These are phyloP conservation scores for Aspergillus mulundensis DNA, from an alignment of 495 filamentous ascomycete genomes.

Conservation along the genomic window DNA sequence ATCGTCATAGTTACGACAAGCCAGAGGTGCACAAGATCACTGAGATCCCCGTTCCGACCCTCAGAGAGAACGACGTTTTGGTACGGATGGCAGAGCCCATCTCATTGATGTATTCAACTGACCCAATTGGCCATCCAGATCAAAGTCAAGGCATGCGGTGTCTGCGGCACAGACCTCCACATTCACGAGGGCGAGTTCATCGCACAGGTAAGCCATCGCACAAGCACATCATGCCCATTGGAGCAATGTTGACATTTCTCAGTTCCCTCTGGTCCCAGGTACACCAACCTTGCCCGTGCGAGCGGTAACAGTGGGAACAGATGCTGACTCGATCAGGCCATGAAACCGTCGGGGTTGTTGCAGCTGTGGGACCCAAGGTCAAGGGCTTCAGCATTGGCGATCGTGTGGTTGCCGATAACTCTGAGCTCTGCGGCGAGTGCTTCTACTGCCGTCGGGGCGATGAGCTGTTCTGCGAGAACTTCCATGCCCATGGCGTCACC, in stretches of 20 bases:
- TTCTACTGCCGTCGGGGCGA: constrained; percentile 71
- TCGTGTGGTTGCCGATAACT: constrained; percentile 54
- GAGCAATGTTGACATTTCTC: neutral
- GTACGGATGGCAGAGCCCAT: constrained; percentile 21
- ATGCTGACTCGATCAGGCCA: constrained; percentile 23
- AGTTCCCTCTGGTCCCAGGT: constrained; percentile 57
- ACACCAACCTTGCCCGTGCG: constrained; percentile 2
- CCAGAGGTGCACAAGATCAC: constrained; percentile 56
- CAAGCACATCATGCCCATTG: neutral
- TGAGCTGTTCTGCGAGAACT: constrained; percentile 66
- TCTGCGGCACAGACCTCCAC: constrained; percentile 64
- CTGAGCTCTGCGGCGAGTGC: constrained; percentile 65
- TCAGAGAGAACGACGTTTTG: constrained; percentile 58
- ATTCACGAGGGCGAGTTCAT: constrained; percentile 65
- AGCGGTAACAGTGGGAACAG: neutral
- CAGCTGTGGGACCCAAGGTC: constrained; percentile 53
- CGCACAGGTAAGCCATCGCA: constrained; percentile 44
- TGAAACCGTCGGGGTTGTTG: constrained; percentile 50
- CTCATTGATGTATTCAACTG: too few relatives aligned
- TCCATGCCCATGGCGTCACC: constrained; percentile 60
- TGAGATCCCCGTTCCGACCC: constrained; percentile 54
- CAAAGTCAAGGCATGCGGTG: constrained; percentile 62
- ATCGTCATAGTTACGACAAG: constrained; percentile 53
- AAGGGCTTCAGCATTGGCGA: constrained; percentile 62
- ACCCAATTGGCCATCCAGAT: constrained; percentile 22